These are phyloP conservation scores for Arthrobotrys entomopaga DNA, from an alignment of 2,329 filamentous ascomycete genomes.

Conservation along the genomic window DNA sequence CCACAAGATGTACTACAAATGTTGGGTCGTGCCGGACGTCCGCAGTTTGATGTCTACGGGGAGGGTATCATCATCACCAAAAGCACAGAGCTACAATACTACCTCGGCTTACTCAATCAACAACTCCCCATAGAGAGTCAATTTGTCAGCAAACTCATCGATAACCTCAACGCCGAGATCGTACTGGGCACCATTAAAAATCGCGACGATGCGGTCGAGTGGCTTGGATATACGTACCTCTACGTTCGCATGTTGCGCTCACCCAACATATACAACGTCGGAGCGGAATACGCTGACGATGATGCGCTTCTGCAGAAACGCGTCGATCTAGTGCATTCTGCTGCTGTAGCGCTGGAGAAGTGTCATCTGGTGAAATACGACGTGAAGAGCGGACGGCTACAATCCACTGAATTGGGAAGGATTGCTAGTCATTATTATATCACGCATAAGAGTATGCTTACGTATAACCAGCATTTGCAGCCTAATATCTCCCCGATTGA, in stretches of 20 bases:
- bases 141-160: constrained; percentile 88
- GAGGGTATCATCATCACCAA: constrained; percentile 99
- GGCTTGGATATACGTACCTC: constrained; percentile 97
- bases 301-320: constrained; percentile 92
- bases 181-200: constrained; percentile 92
- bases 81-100: constrained; percentile 94
- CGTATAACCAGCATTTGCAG: constrained; percentile 94
- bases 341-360: constrained; percentile 84
- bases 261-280: constrained; percentile 93
- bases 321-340: constrained; percentile 96
- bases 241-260: constrained; percentile 98
- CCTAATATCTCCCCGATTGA: constrained; percentile 93
- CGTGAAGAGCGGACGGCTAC: constrained; percentile 86
- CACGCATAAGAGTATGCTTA: constrained; percentile 93
- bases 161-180: constrained; percentile 95
- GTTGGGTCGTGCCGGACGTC: constrained; percentile 94
- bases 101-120: constrained; percentile 94
- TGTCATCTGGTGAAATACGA: constrained; percentile 94
- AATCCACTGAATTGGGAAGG: constrained; percentile 90
- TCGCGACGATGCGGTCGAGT: constrained; percentile 96
- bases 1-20: constrained; percentile 98
- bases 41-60: constrained; percentile 96
- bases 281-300: constrained; percentile 93
- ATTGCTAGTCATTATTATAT: constrained; percentile 99
- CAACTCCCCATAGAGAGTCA: constrained; percentile 98